These are phyloP conservation scores for Coniochaeta sp. DNA, from an alignment of 2,329 filamentous ascomycete genomes.

Conservation along the genomic window DNA sequence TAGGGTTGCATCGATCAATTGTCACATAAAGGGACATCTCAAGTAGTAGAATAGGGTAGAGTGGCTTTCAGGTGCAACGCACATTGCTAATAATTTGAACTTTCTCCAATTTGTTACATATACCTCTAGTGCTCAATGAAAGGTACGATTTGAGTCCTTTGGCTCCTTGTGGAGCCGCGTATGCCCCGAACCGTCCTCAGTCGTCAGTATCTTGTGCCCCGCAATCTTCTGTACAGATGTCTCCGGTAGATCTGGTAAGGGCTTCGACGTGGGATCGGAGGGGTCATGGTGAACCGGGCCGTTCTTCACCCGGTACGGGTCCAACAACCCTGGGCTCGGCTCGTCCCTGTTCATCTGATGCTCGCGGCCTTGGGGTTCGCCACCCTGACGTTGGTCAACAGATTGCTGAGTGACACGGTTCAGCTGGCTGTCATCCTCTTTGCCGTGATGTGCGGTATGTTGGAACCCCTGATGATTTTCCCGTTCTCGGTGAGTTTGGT, in stretches of 20 bases:
- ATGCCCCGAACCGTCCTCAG: background rate
- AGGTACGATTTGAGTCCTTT: background rate
- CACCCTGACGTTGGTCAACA: background rate
- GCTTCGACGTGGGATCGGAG: background rate
- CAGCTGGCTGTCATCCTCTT: background rate
- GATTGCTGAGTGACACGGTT: background rate
- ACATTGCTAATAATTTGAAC: too few relatives aligned
- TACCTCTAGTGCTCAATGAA: too few relatives aligned
- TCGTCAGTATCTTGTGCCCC: background rate
- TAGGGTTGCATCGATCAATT: background rate
- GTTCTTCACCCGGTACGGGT: background rate
- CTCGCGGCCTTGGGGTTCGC: background rate
- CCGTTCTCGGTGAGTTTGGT: background rate
- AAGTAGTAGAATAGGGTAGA: too few relatives aligned
- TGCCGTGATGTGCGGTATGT: background rate
- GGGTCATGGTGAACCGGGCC: background rate
- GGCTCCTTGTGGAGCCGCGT: background rate
- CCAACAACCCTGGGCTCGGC: background rate
- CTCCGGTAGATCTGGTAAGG: background rate
- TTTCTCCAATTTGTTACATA: too few relatives aligned
- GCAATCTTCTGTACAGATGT: background rate
- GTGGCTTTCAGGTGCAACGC: too few relatives aligned
- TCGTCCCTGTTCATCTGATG: background rate
- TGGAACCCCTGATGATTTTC: background rate
- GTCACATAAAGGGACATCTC: too few relatives aligned